Evolutionary conservation across 169 alveolate genomes (phyloP), one percentile per base, ranked within the genome.

Genomic region (Eimeria necatrix): DNA sequence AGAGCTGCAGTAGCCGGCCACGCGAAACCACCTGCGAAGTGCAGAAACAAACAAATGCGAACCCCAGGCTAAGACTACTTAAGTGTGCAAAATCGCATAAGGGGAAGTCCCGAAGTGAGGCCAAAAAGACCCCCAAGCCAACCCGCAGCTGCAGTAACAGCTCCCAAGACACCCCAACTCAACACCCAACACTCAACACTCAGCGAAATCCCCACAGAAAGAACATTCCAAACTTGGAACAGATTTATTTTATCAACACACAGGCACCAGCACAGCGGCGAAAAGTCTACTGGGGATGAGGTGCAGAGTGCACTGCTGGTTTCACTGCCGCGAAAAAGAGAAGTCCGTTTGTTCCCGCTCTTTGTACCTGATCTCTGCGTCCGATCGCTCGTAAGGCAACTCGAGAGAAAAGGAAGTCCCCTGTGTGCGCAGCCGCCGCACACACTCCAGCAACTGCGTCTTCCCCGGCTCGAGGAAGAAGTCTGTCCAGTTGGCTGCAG

Each of bases 391-490:
- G 59, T 78, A 78, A 4, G 88, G 88, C 26, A 78, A 12, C 48
- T 78, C 88, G 20, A 78, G 46, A 49, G 68, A 78, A 24, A 78
- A 46, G 46, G 68, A 78, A 51, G 88, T 78, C 68, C 88, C 88
- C 14, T 78, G 48, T 5, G 88, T 51, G 59, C 88, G 48, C 49
- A 78, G 88, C n/a, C 68, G 4, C 26, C 70, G 61, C 20, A 78
- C 32, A 51, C 88, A 78, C 8, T 78, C 68, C 46, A 78, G 48
- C 61, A 78, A 51, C 70, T 78, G 88, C 16, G 88, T 49, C 70
- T 51, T 51, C 20, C 88, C 88, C 3, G 88, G 88, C 7, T 78
- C 88, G 4, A 78, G 70, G 88, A 78, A 78, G 88, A 78, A 78
- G 46, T 78, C 88, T 46, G 88, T 78, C 70, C 88, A 78, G 48